Base-by-base conservation (phyloP, 768 basidiomycete species). In the Fomitopsis serialis region DNA sequence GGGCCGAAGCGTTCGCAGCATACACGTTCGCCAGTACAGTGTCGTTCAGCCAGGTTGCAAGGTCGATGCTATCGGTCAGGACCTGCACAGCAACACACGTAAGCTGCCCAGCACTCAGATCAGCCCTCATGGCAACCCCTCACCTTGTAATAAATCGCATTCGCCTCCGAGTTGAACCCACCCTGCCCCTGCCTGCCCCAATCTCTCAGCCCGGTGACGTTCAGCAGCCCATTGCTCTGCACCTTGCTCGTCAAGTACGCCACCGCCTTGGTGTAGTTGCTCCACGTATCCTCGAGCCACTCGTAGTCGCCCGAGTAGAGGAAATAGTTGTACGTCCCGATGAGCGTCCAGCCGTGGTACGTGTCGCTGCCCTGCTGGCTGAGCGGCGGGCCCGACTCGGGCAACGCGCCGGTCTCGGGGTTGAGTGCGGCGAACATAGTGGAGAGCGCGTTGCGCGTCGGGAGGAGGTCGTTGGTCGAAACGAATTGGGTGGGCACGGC, bases 401-500 rank as follows among this genome's bases (percentile, higher is more conserved):
- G 80, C 0, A 82, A 69, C 0, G 80, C 79, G 6, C 82, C 81
- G 0, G 79, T 82, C 15, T 25, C 59, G 0, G 80, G 75, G 50
- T 81, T 73, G 53, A 79, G 76, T 2, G 72, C 71, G 2, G 78
- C 69, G 58, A 81, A 81, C 79, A 81, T 80, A 1, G 80, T 82
- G 1, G 77, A 72, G 3, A 84, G 70, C 0, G 81, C 80, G 55
- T 82, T 82, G 17, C 73, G 70, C 0, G 80, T 80, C 0, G 80
- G 77, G 1, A 80, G 54, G 3, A 84, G 72, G 56, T 82, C 81
- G 57, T 78, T 78, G 0, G 81, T 84, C 0, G 80, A 82, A 0
- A 84, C 81, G 55, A 84, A 82, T 59, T 79, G 76, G 1, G 80
- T 75, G 0, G 81, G 79, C 8, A 81, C 80, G 0, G 80, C 81